phyloP scores from a whole-genome alignment of 192 early-diverging fungal species.

The Coemansia reversa region DNA sequence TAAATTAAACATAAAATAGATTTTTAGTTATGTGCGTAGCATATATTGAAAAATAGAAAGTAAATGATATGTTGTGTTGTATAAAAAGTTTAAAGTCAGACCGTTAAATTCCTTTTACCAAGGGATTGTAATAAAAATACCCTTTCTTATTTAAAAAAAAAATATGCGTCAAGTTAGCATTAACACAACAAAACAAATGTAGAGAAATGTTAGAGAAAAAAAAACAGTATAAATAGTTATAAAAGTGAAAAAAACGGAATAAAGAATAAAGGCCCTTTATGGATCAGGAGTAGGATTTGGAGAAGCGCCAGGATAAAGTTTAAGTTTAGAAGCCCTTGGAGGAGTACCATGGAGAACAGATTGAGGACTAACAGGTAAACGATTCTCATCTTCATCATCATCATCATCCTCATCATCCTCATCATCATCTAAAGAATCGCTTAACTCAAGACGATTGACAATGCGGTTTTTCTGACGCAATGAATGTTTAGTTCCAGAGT shows the following conservation, averaged over 20 bases:
- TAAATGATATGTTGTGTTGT: no score
- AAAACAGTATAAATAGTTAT: neutral
- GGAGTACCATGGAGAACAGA: conserved; percentile 43
- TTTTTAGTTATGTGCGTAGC: no score
- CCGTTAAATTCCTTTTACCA: no score
- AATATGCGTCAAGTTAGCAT: neutral
- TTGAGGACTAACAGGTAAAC: conserved; percentile 10
- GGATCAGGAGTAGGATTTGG: neutral
- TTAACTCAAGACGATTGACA: conserved; percentile 28
- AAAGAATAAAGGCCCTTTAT: neutral
- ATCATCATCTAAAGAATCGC: conserved; percentile 14
- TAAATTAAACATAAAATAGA: no score
- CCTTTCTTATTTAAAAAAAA: neutral
- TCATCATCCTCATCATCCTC: conserved; percentile 39
- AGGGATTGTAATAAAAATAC: no score
- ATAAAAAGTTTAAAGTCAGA: no score
- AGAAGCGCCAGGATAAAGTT: conserved; percentile 11
- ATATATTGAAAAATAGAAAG: no score
- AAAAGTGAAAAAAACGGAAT: conserved; percentile 7
- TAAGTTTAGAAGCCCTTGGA: conserved; percentile 35
- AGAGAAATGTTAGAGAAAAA: no score
- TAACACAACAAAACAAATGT: no score
- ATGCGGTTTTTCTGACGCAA: conserved; percentile 14
- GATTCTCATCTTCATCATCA: conserved; percentile 27
- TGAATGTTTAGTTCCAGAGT: neutral